phyloP scores from a whole-genome alignment of 1,284 basidiomycete species.

The Papiliotrema flavescens region DNA sequence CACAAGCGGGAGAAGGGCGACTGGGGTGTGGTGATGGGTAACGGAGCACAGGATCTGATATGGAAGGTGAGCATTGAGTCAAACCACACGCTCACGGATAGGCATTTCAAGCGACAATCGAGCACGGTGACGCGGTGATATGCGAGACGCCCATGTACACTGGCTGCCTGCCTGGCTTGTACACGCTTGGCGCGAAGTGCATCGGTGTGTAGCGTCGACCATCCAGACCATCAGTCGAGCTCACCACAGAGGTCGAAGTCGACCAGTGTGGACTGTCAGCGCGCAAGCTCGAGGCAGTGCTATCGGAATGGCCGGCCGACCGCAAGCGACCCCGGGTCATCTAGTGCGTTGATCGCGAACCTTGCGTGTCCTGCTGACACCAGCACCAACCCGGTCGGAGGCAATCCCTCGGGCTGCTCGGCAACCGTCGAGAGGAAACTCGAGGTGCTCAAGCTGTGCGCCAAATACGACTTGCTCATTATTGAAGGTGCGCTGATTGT shows the following conservation, averaged over 20 bases:
- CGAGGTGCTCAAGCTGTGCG: slow-evolving; percentile 70
- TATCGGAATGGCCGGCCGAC: slow-evolving; percentile 70
- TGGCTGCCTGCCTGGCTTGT: not conserved
- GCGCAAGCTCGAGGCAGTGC: slow-evolving; percentile 57
- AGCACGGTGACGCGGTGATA: slow-evolving; percentile 76
- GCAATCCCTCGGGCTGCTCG: slow-evolving; percentile 80
- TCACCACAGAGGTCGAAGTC: not conserved
- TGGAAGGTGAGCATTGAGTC: slow-evolving; percentile 68
- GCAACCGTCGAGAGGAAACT: slow-evolving; percentile 68
- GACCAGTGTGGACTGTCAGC: slow-evolving; percentile 50
- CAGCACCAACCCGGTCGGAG: slow-evolving; percentile 62
- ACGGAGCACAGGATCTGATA: slow-evolving; percentile 83
- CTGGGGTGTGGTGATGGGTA: slow-evolving; percentile 74
- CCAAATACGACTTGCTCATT: slow-evolving; percentile 74
- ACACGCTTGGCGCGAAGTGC: not conserved
- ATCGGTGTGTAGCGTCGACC: not conserved
- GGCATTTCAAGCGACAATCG: slow-evolving; percentile 60
- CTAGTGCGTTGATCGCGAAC: slow-evolving; percentile 52
- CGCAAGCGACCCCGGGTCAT: slow-evolving; percentile 74
- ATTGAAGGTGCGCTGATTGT: slow-evolving; percentile 62
- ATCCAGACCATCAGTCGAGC: not conserved
- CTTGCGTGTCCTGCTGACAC: not conserved
- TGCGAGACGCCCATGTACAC: slow-evolving; percentile 81
- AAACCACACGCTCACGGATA: slow-evolving; percentile 12
- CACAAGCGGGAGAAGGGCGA: slow-evolving; percentile 56